Evolutionary conservation across 2,329 filamentous ascomycete genomes (phyloP), one percentile per base, ranked within the genome.

Genomic region (Apiospora arundinis): DNA sequence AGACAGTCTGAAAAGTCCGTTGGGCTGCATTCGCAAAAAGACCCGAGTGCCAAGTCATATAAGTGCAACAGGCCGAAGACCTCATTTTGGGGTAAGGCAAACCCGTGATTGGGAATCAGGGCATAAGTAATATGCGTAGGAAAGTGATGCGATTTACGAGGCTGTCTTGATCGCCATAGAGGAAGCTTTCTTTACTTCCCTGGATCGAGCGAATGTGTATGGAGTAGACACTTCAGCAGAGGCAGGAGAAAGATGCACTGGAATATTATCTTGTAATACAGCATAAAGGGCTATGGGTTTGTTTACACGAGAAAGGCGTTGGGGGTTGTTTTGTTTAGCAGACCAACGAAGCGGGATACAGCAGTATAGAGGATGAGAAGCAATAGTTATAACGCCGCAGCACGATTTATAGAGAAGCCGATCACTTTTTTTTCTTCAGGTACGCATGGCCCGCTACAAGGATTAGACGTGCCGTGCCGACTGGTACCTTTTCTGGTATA

Each of bases 361-460:
- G 66, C 66, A 44, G 66, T 32, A 68, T 68, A 68, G 66, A 68
- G 52, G 56, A 40, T 63, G 56, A 63, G 56, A 37, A 63, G 56
- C 32, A 63, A 63, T 63, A 63, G 28, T 63, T 63, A 63, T 63
- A 63, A 63, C 56, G 56, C 56, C 56, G 37, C 56, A 40, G 21
- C 32, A 63, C 32, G 56, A 63, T 6, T 63, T 40, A 63, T 40
- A n/a, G 56, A 40, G 21, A 40, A 63, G 32, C 16, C 9, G 32
- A 63, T 23, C 28, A 11, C 18, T 63, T 45, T 40, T 18, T 63
- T 45, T 40, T 40, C n/a, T 63, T 40, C 56, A n/a, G 56, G 16
- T 14, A n/a, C 23, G 52, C 2, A n/a, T 40, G 52, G 18, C 16
- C n/a, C 25, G 23, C 25, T 18, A 18, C 5, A 32, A 7, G 25